Base-by-base conservation (phyloP, 2,329 filamentous ascomycete species). In the Cordyceps cateniannulata region DNA sequence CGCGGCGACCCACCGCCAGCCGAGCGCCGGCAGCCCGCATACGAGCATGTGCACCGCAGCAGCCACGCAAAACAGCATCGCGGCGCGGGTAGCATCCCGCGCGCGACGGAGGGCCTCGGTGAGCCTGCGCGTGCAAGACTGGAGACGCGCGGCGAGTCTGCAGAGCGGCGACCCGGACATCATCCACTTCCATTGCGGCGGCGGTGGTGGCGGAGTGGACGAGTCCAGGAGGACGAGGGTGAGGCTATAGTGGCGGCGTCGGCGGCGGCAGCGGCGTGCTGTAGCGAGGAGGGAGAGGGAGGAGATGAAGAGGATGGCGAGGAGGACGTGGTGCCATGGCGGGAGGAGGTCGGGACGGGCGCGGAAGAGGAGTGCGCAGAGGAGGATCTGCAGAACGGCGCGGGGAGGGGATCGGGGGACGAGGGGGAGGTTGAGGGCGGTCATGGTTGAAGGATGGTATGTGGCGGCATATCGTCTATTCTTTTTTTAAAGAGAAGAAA, bases 291-390 rank as follows among this genome's bases (percentile, higher is more conserved):
- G 5, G n/a, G 38, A 35, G 18, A 24, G 7, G 20, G 51, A 16
- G 44, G 40, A 3, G 8, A 56, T 5, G 40, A 32, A 7, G 42
- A 45, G 35, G 10, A 60, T 18, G 29, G 32, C 2, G 47, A 53
- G n/a, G 14, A n/a, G 14, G 14, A 40, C 3, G n/a, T 25, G 24
- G 20, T 51, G 25, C 52, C 52, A 57, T 3, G 8, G n/a, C n/a
- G 47, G 52, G 5, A 44, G 27, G 35, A 57, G 45, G n/a, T 20
- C 44, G 7, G 59, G 59, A 4, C 20, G 22, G 25, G 44, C n/a
- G 24, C 38, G 35, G 53, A 61, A 38, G 45, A 61, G 45, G 25
- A 47, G 8, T 44, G 56, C 9, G 59, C 59, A 56, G 25, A 44
- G 7, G 10, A 25, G 10, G 45, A 52, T 56, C 32, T 57, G 52